phyloP scores from a whole-genome alignment of 2,329 filamentous ascomycete species.

The Zasmidium citrigriseum region DNA sequence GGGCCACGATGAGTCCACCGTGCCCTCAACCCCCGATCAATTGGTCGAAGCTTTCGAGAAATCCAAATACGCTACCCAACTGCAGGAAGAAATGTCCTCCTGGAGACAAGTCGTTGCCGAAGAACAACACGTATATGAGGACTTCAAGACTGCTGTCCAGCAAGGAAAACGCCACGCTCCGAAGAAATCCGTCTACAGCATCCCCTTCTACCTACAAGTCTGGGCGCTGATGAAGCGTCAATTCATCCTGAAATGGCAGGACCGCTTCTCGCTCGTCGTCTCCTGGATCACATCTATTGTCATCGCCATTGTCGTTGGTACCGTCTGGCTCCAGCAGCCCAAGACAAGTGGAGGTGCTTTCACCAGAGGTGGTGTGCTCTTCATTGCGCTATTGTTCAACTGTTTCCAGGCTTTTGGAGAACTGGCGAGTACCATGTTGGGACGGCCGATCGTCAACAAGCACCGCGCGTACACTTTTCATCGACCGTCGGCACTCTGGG shows the following conservation, averaged over 20 bases:
- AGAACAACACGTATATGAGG: conserved; percentile 69
- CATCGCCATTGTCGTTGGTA: conserved; percentile 77
- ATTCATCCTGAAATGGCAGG: conserved; percentile 82
- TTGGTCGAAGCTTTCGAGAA: conserved; percentile 70
- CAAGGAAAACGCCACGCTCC: conserved; percentile 77
- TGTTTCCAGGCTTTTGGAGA: conserved; percentile 85
- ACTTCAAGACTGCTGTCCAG: conserved; percentile 73
- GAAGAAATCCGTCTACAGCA: conserved; percentile 75
- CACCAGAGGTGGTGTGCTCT: conserved; percentile 77
- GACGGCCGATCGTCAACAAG: conserved; percentile 77
- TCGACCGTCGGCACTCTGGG: conserved; percentile 77
- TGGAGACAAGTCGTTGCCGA: conserved; percentile 67
- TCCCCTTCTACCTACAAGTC: conserved; percentile 79
- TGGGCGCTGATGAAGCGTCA: conserved; percentile 83
- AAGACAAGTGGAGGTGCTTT: conserved; percentile 69
- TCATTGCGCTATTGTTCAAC: conserved; percentile 79
- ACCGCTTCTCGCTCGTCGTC: conserved; percentile 73
- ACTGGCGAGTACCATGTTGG: conserved; percentile 72
- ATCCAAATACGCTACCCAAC: conserved; percentile 58
- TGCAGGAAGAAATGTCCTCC: conserved; percentile 66
- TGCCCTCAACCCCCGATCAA: conserved; percentile 67
- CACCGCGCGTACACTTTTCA: conserved; percentile 83
- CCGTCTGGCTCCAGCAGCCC: conserved; percentile 72
- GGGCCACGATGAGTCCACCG: conserved; percentile 65
- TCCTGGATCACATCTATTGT: conserved; percentile 71